Evolutionary conservation across 306 rosid species (phyloP).

Genomic region (Myrica gale): DNA sequence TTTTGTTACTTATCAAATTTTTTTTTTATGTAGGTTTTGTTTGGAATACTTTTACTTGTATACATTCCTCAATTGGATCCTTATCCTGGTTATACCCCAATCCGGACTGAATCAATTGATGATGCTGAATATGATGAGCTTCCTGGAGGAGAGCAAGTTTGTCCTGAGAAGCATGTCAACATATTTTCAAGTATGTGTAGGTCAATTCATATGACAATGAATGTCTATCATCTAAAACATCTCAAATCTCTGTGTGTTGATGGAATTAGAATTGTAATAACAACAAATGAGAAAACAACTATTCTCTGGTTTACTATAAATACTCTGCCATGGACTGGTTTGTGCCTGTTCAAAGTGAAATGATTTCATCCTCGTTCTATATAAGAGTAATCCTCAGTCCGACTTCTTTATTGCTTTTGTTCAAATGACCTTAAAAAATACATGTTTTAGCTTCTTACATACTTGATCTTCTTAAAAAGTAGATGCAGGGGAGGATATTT

Average conservation of each 20-base stretch:
- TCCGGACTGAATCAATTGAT: constrained; percentile 51
- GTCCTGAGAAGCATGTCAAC: constrained; percentile 71
- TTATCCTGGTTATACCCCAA: constrained; percentile 73
- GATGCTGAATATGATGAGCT: constrained; percentile 80
- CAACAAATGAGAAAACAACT: not conserved
- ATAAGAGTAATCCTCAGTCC: not conserved
- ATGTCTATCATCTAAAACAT: constrained; percentile 3
- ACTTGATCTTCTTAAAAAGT: not conserved
- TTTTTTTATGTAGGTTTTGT: constrained; percentile 51
- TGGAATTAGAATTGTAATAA: constrained; percentile 1
- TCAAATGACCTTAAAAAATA: not conserved
- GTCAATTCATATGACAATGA: constrained; percentile 18
- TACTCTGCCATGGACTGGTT: constrained; percentile 5
- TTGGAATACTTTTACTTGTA: constrained; percentile 73
- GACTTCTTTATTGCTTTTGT: constrained; percentile 5
- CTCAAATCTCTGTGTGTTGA: constrained; percentile 11
- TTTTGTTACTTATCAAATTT: constrained; percentile 38
- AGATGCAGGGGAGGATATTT: not conserved
- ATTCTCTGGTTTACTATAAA: not conserved
- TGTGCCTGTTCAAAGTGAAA: constrained; percentile 10
- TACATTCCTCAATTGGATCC: constrained; percentile 79
- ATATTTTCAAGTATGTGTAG: constrained; percentile 71
- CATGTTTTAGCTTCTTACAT: not conserved
- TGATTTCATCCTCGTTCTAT: not conserved
- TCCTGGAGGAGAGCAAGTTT: constrained; percentile 73